Conservation (phyloP, 176 grass and related monocot species). For the Guadua angustifolia region DNA sequence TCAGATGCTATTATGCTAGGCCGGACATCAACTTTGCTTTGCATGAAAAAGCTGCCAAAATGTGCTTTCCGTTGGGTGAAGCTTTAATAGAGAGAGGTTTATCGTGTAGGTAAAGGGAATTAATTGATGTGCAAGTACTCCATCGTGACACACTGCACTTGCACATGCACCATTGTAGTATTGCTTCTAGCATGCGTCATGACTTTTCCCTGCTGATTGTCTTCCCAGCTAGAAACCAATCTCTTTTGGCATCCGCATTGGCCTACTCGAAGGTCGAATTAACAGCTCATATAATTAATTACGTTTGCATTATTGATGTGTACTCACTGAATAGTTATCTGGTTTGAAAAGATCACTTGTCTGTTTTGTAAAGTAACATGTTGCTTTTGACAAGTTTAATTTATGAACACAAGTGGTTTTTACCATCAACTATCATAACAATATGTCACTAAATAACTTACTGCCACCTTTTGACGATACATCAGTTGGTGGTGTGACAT, state of each 20-base stretch:
- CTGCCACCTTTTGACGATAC: background rate
- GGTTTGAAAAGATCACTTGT: background rate
- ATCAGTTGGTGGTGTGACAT: background rate
- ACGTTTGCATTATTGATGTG: slow-evolving; percentile 14
- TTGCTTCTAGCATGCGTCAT: slow-evolving; percentile 46
- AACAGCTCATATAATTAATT: background rate
- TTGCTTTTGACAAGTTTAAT: background rate
- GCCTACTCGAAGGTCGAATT: slow-evolving; percentile 37
- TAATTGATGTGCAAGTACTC: slow-evolving; percentile 45
- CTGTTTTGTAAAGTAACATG: background rate
- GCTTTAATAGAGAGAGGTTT: slow-evolving; percentile 37
- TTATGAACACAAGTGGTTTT: background rate
- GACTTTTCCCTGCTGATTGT: slow-evolving; percentile 34
- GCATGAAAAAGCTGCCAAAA: slow-evolving; percentile 55
- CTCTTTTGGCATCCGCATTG: slow-evolving; percentile 34
- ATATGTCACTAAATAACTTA: background rate
- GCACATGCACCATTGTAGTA: slow-evolving; percentile 45
- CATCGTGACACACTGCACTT: slow-evolving; percentile 26
- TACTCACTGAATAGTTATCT: background rate
- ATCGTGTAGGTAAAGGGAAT: slow-evolving; percentile 54
- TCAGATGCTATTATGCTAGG: slow-evolving; percentile 45
- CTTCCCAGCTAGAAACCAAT: slow-evolving; percentile 37
- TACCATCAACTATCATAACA: background rate
- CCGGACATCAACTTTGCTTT: slow-evolving; percentile 54
- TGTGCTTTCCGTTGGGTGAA: slow-evolving; percentile 53